phyloP scores from a whole-genome alignment of 2,329 filamentous ascomycete species.

The Fusarium sp. region DNA sequence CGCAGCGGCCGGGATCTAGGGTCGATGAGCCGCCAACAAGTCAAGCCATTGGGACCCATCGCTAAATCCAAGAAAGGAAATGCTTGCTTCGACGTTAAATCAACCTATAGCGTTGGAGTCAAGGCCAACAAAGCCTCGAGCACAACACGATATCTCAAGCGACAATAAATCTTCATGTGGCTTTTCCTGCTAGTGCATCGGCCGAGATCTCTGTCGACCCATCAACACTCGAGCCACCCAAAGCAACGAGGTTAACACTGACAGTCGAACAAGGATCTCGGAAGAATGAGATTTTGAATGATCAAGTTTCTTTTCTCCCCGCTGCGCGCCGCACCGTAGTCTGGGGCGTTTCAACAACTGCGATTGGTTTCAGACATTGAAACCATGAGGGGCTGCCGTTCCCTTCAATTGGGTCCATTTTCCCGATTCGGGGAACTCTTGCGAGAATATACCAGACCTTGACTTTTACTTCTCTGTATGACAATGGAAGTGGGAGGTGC shows the following conservation, averaged over 20 bases:
- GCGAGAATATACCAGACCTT: constrained; percentile 41
- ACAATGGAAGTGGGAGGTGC: constrained; percentile 5
- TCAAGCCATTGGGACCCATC: neutral
- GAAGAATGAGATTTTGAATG: constrained; percentile 28
- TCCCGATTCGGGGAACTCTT: constrained; percentile 46
- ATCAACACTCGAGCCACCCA: neutral
- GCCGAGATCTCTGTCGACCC: neutral
- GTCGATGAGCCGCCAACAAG: neutral
- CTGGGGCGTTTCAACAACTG: constrained; percentile 15
- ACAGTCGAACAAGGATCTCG: constrained; percentile 15
- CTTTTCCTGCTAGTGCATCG: neutral
- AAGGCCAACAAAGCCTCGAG: neutral
- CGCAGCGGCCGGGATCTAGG: neutral
- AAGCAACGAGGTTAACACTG: neutral
- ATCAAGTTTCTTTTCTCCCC: constrained; percentile 5
- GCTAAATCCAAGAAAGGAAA: constrained; percentile 2
- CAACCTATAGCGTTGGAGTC: neutral
- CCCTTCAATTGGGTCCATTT: constrained; percentile 33
- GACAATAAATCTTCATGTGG: neutral
- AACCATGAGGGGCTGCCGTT: constrained; percentile 34
- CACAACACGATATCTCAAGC: neutral
- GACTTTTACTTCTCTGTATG: neutral
- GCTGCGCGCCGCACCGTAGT: constrained; percentile 25
- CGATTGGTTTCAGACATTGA: constrained; percentile 38
- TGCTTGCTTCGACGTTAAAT: constrained; percentile 1